Percentiles rank a stretch among this genome's conserved stretches.
Conservation (phyloP, 2,329 filamentous ascomycete species). For the Corniculantispora saksenae region DNA sequence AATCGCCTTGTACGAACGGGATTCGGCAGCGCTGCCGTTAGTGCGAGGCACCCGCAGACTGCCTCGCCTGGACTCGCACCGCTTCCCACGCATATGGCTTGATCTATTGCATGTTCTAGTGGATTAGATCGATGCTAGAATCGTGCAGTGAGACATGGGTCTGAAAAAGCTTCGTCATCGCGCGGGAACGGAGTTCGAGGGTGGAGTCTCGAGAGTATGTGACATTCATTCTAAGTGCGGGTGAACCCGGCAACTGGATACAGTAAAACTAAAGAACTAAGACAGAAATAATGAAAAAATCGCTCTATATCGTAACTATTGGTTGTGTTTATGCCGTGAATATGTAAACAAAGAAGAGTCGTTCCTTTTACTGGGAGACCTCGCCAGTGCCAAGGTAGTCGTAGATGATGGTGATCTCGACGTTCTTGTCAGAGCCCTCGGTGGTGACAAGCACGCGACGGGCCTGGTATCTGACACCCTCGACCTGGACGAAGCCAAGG, state of each 20-base stretch:
- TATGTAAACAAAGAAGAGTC: background rate
- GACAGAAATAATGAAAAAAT: background rate
- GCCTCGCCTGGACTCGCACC: conserved; percentile 8
- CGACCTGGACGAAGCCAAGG: conserved; percentile 11
- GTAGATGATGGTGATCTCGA: conserved; percentile 18
- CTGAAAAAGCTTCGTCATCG: conserved; percentile 3
- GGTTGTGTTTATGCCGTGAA: background rate
- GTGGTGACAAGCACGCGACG: conserved; percentile 18
- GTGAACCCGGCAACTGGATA: background rate
- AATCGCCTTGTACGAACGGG: conserved; percentile 9
- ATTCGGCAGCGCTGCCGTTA: conserved; percentile 16
- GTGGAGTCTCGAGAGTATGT: background rate
- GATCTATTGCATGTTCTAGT: background rate
- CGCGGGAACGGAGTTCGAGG: conserved; percentile 7
- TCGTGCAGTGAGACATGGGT: background rate
- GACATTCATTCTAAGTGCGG: conserved; percentile 1
- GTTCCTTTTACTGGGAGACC: conserved; percentile 7
- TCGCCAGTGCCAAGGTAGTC: conserved; percentile 19
- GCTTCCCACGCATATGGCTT: background rate
- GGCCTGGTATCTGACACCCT: conserved; percentile 19
- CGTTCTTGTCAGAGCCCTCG: conserved; percentile 15
- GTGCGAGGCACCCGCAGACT: conserved; percentile 4
- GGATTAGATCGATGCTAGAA: conserved; percentile 12
- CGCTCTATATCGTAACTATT: conserved; percentile 10
- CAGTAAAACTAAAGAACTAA: background rate